Percentiles rank a stretch among this genome's conserved stretches.
These are phyloP conservation scores for Oxyria digyna DNA, from an alignment of 148 eudicot species.

Conservation along the genomic window DNA sequence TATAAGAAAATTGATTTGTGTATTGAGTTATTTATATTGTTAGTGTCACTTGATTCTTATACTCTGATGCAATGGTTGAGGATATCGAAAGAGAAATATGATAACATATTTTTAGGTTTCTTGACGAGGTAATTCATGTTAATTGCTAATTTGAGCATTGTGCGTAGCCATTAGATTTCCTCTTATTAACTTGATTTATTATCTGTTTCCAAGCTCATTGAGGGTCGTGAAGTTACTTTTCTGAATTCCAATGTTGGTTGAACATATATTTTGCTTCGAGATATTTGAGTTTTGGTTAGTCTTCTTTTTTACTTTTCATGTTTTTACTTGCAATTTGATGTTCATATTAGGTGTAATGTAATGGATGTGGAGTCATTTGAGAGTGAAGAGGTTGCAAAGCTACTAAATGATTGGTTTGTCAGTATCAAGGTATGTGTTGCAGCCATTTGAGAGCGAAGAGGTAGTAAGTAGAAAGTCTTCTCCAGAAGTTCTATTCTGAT, in stretches of 20 bases:
- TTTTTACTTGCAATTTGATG: neutral
- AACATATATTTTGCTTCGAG: no score
- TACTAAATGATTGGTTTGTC: slow-evolving; percentile 88
- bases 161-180: neutral
- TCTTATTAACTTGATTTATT: neutral
- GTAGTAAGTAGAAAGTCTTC: no score
- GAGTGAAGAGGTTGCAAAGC: slow-evolving; percentile 71
- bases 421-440: slow-evolving; percentile 99
- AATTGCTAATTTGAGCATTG: no score
- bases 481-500: no score
- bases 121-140: slow-evolving; percentile 34
- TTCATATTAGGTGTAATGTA: slow-evolving; percentile 79
- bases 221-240: neutral
- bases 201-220: neutral
- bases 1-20: no score
- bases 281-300: no score
- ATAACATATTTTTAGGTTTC: slow-evolving; percentile 48
- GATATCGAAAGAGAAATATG: slow-evolving; percentile 77
- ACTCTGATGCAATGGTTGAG: slow-evolving; percentile 61
- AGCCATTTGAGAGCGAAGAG: no score
- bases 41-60: no score
- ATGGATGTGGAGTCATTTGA: slow-evolving; percentile 99
- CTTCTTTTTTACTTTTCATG: no score
- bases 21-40: no score
- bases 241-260: no score